Conservation (phyloP, 1,139 yeast genomes). For the Magnusiomyces paraingens region DNA sequence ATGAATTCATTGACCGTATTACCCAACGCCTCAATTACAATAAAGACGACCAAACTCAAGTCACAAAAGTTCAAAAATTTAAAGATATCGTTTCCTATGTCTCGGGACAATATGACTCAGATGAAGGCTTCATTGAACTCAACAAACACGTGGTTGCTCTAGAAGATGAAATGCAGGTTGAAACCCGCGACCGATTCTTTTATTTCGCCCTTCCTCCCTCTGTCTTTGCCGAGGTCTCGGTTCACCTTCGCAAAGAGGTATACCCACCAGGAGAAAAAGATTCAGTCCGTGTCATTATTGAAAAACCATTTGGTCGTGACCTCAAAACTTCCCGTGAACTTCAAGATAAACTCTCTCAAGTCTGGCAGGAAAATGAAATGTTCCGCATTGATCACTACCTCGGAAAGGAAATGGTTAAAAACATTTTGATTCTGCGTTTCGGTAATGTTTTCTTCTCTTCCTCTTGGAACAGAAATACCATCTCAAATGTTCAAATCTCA, state of each 20-base stretch:
- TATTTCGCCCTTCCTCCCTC: conserved; percentile 95
- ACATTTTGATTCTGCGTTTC: conserved; percentile 78
- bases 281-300: conserved; percentile 76
- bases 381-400: conserved; percentile 95
- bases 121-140: conserved; percentile 62
- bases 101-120: conserved; percentile 71
- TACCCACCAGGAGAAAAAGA: conserved; percentile 55
- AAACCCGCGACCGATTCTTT: conserved; percentile 56
- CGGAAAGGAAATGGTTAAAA: conserved; percentile 97
- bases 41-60: conserved; percentile 26
- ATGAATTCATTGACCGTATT: conserved; percentile 62
- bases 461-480: conserved; percentile 77
- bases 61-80: conserved; percentile 51
- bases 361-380: conserved; percentile 85
- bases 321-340: conserved; percentile 68
- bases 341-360: conserved; percentile 71
- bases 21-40: conserved; percentile 52
- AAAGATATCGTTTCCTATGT: conserved; percentile 59
- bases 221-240: conserved; percentile 75
- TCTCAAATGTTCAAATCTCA: conserved; percentile 74
- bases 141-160: conserved; percentile 49
- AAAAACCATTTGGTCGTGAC: conserved; percentile 97
- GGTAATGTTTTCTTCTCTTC: conserved; percentile 82
- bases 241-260: conserved; percentile 59
- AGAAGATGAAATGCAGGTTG: conserved; percentile 42